Evolutionary conservation across 108 stramenopile genomes (phyloP).

Genomic region (Cyclostephanos invisitatus): DNA sequence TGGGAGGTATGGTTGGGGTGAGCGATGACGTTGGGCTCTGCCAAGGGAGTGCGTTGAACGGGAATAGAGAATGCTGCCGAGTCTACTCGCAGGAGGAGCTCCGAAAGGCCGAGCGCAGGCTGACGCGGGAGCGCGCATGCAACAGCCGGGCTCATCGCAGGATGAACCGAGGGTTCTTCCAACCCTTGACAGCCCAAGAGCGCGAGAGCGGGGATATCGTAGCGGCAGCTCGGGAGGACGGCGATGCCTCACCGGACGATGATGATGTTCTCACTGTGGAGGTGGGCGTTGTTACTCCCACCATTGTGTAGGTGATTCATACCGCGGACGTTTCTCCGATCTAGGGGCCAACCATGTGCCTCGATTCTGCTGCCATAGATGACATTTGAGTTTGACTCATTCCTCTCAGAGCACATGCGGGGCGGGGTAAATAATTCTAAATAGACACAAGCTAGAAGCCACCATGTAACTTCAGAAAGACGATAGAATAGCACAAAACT

Average conservation of each 20-base stretch:
- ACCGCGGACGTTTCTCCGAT: neutral
- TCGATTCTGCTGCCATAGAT: neutral
- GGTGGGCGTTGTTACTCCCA: neutral
- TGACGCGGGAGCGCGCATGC: neutral
- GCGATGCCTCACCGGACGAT: neutral
- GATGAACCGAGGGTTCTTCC: conserved; percentile 7
- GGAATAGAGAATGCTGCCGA: neutral
- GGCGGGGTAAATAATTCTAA: no score
- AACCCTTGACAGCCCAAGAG: neutral
- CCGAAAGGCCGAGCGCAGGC: neutral
- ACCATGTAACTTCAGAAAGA: no score
- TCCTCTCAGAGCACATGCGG: no score
- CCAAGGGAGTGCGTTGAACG: neutral
- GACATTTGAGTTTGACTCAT: neutral
- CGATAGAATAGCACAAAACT: no score
- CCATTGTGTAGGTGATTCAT: neutral
- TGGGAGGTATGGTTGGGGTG: neutral
- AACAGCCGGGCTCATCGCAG: neutral
- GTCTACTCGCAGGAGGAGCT: conserved; percentile 6
- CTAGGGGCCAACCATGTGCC: neutral
- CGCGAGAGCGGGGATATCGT: neutral
- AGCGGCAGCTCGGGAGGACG: neutral
- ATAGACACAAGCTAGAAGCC: no score
- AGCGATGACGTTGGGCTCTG: neutral
- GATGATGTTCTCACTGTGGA: neutral